Evolutionary conservation across 2,329 filamentous ascomycete genomes (phyloP), one percentile per base, ranked within the genome.

Genomic region (Westerdykella ornata): DNA sequence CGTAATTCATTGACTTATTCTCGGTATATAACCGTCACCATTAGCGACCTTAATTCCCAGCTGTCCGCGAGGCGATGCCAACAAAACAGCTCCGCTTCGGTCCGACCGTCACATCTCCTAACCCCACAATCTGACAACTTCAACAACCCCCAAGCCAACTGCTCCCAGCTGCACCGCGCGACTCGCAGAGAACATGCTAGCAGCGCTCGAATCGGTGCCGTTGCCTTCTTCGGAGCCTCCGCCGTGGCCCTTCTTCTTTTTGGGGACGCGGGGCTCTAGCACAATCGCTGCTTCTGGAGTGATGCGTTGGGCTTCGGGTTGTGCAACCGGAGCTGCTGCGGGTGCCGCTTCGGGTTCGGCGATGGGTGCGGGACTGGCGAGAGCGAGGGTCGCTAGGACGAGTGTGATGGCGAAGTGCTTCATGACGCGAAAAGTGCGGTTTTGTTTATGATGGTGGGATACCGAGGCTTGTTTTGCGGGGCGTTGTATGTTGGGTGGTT

Each of bases 311-410:
- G 29, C 11, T 19, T 36, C 41, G 1, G 37, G 34, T 19, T 5
- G 33, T 28, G 5, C 39, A 18, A 41, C 33, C n/a, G 38, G 29
- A 37, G 26, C 35, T 32, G 32, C 36, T 4, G 29, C 34, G 16
- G 43, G 42, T 30, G 45, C 49, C 42, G 51, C 45, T 12, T 43
- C 12, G 4, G 41, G 22, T n/a, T 49, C 46, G 13, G 52, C 45
- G 28, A 41, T 19, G 1, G 58, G 57, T 28, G 59, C 55, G 40
- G 59, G 57, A 28, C 31, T 60, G 18, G 61, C 53, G 35, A 59
- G 45, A 3, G 54, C 51, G 41, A 60, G 47, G 12, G 54, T 44
- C 17, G 55, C 47, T 46, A 56, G 48, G 45, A 62, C 39, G 26
- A 62, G 38, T 11, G 52, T 43, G 33, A 53, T 38, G 38, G 49